Evolutionary conservation across 2,329 filamentous ascomycete species (phyloP).

Genomic region (Gyromitra esculenta): DNA sequence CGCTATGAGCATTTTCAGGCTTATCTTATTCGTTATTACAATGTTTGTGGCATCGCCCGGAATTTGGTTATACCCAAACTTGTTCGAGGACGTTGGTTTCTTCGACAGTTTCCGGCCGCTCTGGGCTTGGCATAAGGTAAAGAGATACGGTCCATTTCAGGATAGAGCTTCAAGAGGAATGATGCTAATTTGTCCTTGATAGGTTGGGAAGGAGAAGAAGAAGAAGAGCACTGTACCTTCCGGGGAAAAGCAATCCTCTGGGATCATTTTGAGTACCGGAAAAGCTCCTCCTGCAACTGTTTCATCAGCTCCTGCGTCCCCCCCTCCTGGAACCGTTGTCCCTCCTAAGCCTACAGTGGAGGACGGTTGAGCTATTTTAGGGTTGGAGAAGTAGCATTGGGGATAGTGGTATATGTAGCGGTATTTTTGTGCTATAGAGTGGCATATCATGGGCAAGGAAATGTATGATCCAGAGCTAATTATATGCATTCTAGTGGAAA

Average conservation of each 20-base stretch:
- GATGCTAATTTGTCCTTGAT: slow-evolving; percentile 16
- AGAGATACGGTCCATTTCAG: background rate
- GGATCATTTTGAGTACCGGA: background rate
- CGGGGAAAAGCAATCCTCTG: slow-evolving; percentile 22
- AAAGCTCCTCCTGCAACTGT: background rate
- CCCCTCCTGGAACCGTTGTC: slow-evolving; percentile 27
- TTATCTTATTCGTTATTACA: slow-evolving; percentile 92
- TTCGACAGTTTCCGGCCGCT: slow-evolving; percentile 95
- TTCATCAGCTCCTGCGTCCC: slow-evolving; percentile 21
- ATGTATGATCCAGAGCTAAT: slow-evolving; percentile 30
- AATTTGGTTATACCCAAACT: slow-evolving; percentile 96
- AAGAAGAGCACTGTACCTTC: slow-evolving; percentile 5
- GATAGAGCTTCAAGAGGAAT: background rate
- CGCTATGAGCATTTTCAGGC: slow-evolving; percentile 93
- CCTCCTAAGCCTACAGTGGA: slow-evolving; percentile 50
- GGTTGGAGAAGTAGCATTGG: background rate
- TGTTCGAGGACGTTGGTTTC: slow-evolving; percentile 98
- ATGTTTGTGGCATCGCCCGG: slow-evolving; percentile 86
- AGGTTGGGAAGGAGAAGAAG: slow-evolving; percentile 49
- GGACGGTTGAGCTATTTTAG: slow-evolving; percentile 33
- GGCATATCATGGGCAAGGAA: slow-evolving; percentile 1
- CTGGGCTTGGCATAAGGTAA: slow-evolving; percentile 97
- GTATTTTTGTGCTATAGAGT: slow-evolving; percentile 14
- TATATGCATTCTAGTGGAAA: slow-evolving; percentile 37
- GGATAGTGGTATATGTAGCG: slow-evolving; percentile 6